Evolutionary conservation across 2,329 filamentous ascomycete genomes (phyloP).

Genomic region (Neopestalotiopsis clavispora): DNA sequence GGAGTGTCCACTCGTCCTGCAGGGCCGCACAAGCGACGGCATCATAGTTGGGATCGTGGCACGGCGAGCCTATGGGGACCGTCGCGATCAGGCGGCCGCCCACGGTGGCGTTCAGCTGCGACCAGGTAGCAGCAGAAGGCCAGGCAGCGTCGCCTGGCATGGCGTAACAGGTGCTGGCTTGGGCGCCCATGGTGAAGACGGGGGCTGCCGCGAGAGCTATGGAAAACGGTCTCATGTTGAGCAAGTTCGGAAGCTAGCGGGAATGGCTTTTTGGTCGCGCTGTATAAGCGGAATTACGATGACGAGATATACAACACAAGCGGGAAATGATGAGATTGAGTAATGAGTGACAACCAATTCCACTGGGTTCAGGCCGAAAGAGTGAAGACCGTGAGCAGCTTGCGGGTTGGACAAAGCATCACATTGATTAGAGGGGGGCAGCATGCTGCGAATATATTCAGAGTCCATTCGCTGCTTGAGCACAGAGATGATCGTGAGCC

Average conservation of each 20-base stretch:
- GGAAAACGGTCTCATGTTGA: slow-evolving; percentile 1
- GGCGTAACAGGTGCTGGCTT: slow-evolving; percentile 12
- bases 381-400: slow-evolving; percentile 9
- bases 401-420: not conserved
- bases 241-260: not conserved
- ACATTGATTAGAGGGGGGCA: slow-evolving; percentile 2
- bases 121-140: slow-evolving; percentile 12
- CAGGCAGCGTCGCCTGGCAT: slow-evolving; percentile 14
- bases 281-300: not conserved
- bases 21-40: slow-evolving; percentile 15
- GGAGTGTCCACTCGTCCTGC: slow-evolving; percentile 13
- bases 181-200: not conserved
- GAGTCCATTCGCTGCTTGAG: not conserved
- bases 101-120: slow-evolving; percentile 14
- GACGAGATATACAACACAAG: not conserved
- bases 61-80: slow-evolving; percentile 16
- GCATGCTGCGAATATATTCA: slow-evolving; percentile 4
- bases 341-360: not conserved
- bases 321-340: not conserved
- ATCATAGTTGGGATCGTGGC: slow-evolving; percentile 16
- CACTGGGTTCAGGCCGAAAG: slow-evolving; percentile 2
- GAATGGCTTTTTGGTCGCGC: not conserved
- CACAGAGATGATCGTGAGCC: not conserved
- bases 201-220: not conserved
- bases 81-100: slow-evolving; percentile 17